Evolutionary conservation across 2,329 filamentous ascomycete species (phyloP).

Genomic region (Cercospora sp.): DNA sequence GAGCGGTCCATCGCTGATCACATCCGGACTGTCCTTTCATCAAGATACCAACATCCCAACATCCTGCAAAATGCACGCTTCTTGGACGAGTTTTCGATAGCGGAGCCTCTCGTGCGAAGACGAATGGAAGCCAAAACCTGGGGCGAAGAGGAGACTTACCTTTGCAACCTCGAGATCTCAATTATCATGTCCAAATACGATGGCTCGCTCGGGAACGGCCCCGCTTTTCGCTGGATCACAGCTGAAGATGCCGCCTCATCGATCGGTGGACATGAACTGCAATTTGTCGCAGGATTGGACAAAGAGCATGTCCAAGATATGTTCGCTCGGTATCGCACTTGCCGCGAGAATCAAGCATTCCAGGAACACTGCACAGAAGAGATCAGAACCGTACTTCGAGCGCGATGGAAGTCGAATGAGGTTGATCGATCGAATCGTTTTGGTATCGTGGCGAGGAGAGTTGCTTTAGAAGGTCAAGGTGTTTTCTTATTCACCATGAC

Average conservation of each 20-base stretch:
- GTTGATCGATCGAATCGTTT: constrained; percentile 8
- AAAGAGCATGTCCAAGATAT: constrained; percentile 8
- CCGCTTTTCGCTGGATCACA: constrained; percentile 16
- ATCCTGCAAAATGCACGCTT: constrained; percentile 17
- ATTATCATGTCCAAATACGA: constrained; percentile 20
- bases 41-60: constrained; percentile 14
- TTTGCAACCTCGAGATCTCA: constrained; percentile 14
- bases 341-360: constrained; percentile 10
- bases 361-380: constrained; percentile 14
- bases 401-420: constrained; percentile 8
- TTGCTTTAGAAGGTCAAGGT: neutral
- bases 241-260: neutral
- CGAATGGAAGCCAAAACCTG: constrained; percentile 10
- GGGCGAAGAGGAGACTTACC: constrained; percentile 8
- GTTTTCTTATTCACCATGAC: constrained; percentile 14
- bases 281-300: constrained; percentile 13
- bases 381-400: neutral
- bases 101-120: constrained; percentile 9
- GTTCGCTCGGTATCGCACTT: constrained; percentile 11
- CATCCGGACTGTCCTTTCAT: constrained; percentile 12
- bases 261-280: neutral
- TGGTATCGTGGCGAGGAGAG: constrained; percentile 8
- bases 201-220: constrained; percentile 15
- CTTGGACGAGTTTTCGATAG: constrained; percentile 14
- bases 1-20: constrained; percentile 12